Conservation (phyloP, 2,329 filamentous ascomycete genomes). For the Colletotrichum caudatum region DNA sequence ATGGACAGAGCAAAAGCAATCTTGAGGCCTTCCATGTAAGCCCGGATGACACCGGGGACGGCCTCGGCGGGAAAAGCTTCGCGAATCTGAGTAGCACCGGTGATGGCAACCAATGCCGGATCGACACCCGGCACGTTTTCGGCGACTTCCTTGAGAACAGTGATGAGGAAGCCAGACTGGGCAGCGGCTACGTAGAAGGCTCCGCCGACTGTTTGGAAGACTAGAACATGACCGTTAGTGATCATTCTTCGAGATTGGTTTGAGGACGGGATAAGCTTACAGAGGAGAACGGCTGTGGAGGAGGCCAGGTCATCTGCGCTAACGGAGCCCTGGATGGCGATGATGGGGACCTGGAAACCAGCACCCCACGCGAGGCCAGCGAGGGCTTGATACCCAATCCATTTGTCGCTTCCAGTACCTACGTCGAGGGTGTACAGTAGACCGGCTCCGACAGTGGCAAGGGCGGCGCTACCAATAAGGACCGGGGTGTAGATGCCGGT, state of each 20-base stretch:
- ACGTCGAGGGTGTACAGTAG: conserved; percentile 57
- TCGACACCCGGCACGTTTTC: conserved; percentile 53
- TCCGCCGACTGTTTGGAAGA: conserved; percentile 64
- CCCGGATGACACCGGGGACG: conserved; percentile 65
- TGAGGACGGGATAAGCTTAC: conserved; percentile 25
- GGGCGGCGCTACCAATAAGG: conserved; percentile 58
- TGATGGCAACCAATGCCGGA: conserved; percentile 53
- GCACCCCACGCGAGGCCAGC: conserved; percentile 61
- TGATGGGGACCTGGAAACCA: conserved; percentile 63
- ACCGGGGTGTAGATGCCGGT: conserved; percentile 59
- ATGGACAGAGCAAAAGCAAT: conserved; percentile 70
- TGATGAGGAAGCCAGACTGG: conserved; percentile 61
- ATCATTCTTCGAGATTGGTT: too few relatives aligned
- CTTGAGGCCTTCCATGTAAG: conserved; percentile 74
- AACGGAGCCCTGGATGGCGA: conserved; percentile 59
- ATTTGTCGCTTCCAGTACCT: conserved; percentile 55
- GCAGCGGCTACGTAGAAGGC: conserved; percentile 63
- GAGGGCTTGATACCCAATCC: conserved; percentile 67
- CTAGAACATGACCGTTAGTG: conserved; percentile 41
- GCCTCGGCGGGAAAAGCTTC: conserved; percentile 60
- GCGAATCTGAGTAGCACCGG: conserved; percentile 69
- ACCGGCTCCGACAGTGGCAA: conserved; percentile 59
- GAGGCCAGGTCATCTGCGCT: conserved; percentile 58
- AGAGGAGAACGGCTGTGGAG: conserved; percentile 61
- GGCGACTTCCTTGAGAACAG: conserved; percentile 53